Conservation (phyloP, 2,329 filamentous ascomycete species). For the Xylaria multiplex region DNA sequence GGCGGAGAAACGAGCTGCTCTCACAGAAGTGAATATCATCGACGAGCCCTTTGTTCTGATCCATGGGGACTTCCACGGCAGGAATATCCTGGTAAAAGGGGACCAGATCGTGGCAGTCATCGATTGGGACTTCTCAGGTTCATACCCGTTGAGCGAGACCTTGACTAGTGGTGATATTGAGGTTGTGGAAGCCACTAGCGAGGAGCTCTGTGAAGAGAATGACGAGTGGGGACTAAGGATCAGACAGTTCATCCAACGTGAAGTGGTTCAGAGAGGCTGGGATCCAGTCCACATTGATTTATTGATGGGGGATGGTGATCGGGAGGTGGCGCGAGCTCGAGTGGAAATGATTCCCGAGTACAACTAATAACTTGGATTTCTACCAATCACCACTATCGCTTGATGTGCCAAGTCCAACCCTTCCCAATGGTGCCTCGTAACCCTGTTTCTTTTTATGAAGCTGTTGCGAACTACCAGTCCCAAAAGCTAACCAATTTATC, state of each 20-base stretch:
- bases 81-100: constrained; percentile 27
- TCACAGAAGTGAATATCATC: not conserved
- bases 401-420: too few species aligned
- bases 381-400: too few species aligned
- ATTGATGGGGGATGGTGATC: constrained; percentile 13
- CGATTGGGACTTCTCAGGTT: constrained; percentile 34
- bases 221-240: constrained; percentile 10
- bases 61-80: constrained; percentile 31
- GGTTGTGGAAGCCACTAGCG: constrained; percentile 6
- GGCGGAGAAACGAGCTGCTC: constrained; percentile 4
- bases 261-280: constrained; percentile 13
- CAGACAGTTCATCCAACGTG: not conserved
- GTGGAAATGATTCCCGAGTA: constrained; percentile 20
- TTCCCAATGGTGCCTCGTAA: too few species aligned
- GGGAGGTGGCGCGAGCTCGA: constrained; percentile 9
- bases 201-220: constrained; percentile 21
- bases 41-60: constrained; percentile 32
- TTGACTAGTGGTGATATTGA: constrained; percentile 4
- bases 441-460: too few species aligned
- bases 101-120: constrained; percentile 21
- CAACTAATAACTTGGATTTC: too few species aligned
- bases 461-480: too few species aligned
- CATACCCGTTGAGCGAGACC: constrained; percentile 30
- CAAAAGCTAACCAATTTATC: too few species aligned
- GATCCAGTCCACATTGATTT: constrained; percentile 1